phyloP scores from a whole-genome alignment of 345 rosid species.

The Rhodamnia argentea region DNA sequence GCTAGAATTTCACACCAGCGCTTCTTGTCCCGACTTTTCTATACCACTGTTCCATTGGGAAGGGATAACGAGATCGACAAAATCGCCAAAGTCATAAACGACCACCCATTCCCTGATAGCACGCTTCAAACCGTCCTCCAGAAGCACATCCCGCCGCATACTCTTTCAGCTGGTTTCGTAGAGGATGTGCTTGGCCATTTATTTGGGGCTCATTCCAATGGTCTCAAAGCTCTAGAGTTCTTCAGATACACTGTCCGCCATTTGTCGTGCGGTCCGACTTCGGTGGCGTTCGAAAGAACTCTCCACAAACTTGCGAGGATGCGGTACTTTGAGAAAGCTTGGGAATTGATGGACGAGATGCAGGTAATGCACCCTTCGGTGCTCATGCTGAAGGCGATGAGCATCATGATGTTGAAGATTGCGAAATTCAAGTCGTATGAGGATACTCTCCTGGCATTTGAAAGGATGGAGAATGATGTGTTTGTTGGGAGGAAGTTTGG shows the following conservation, averaged over 20 bases:
- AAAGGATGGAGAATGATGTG: slow-evolving; percentile 49
- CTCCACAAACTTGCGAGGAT: slow-evolving; percentile 73
- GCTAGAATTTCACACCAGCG: background rate
- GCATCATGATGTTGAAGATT: slow-evolving; percentile 58
- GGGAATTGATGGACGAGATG: slow-evolving; percentile 62
- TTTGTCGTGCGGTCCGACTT: slow-evolving; percentile 27
- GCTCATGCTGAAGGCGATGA: slow-evolving; percentile 67
- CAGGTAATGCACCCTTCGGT: slow-evolving; percentile 26
- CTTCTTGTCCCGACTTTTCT: background rate
- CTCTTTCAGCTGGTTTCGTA: slow-evolving; percentile 29
- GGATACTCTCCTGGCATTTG: slow-evolving; percentile 59
- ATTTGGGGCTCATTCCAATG: slow-evolving; percentile 81
- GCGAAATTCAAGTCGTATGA: slow-evolving; percentile 61
- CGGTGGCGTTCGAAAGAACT: slow-evolving; percentile 70
- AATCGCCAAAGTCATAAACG: slow-evolving; percentile 54
- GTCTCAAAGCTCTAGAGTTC: slow-evolving; percentile 82
- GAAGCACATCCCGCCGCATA: slow-evolving; percentile 18
- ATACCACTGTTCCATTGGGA: background rate
- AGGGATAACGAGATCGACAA: slow-evolving; percentile 24
- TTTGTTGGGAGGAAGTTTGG: slow-evolving; percentile 45
- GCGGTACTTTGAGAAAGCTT: slow-evolving; percentile 81
- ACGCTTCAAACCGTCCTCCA: slow-evolving; percentile 43
- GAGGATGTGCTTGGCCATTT: slow-evolving; percentile 76
- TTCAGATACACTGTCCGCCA: slow-evolving; percentile 35
- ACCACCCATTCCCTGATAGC: slow-evolving; percentile 58